Base-by-base conservation (phyloP, 192 early-diverging fungal genomes). In the Dissophora ornata region DNA sequence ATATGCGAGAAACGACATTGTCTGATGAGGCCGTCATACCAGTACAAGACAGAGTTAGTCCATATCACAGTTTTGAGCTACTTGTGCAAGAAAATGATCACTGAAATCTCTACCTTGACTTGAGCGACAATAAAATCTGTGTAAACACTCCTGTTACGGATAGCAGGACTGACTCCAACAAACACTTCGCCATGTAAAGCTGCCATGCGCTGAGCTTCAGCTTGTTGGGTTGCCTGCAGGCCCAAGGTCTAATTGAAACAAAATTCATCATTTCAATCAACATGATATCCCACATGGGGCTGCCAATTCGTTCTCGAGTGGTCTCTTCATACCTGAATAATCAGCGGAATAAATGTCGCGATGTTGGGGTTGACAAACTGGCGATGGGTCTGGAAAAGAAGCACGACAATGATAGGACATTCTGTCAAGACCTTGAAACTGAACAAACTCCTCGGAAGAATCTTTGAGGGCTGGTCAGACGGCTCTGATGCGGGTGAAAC, bases 371-470 rank as follows among this genome's bases (percentile, higher is more conserved):
- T 87, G 25, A 94, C 93, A 60, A 91, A 91, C 34, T 89, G 86
- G 16, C 92, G 88, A 82, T 96, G 91, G 1, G 97, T 87, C 82
- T 97, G 95, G 63, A 98, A 96, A 22, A 98, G 81, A 21, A 97
- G 82, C 1, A 97, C 98, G 24, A 99, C 94, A 51, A 98, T 98
- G 24, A 99, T 97, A 5, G 98, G 98, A 64, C 97, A 97, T 67
- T 99, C 98, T 4, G 95, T 97, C 66, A 99, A 71, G 19, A 99
- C 97, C 80, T 99, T 99, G 87, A 99, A 98, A 66, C 94, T 96
- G 44, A 84, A 85, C 69, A 93, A 79, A 66, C 92, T 93, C 61
- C 80, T 87, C 22, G 83, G 87, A 4, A 98, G 85, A 19, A 86
- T 84, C 58, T 91, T 92, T 51, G 84, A 83, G 46, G 82, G 80